Conservation (phyloP, 1,139 yeast genomes). For the Geotrichum fermentans region DNA sequence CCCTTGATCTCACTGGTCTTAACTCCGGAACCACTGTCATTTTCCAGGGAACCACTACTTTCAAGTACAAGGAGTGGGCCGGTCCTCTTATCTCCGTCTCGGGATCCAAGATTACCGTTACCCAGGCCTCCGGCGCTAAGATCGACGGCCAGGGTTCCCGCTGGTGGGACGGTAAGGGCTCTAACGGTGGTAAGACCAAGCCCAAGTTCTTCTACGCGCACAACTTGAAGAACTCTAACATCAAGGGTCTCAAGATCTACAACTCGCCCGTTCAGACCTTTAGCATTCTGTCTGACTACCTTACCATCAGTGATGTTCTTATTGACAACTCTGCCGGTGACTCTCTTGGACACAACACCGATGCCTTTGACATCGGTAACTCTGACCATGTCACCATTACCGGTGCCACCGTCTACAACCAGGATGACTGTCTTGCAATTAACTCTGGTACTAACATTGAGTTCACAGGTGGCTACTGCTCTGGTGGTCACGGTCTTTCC, state of each 20-base stretch:
- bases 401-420: conserved; percentile 12
- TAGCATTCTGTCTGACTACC: conserved; percentile 9
- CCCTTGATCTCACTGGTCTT: conserved; percentile 10
- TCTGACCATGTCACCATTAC: conserved; percentile 3
- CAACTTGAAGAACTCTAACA: conserved; percentile 4
- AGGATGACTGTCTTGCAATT: no score
- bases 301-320: neutral
- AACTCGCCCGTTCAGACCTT: conserved; percentile 15
- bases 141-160: conserved; percentile 10
- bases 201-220: conserved; percentile 14
- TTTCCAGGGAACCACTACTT: conserved; percentile 12
- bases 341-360: no score
- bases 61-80: no score
- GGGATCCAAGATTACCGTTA: conserved; percentile 7
- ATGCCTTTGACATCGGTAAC: no score
- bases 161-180: conserved; percentile 18
- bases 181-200: conserved; percentile 12
- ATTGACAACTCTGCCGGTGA: conserved; percentile 11
- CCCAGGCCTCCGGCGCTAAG: conserved; percentile 9
- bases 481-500: conserved; percentile 17
- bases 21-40: conserved; percentile 7
- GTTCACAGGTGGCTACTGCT: conserved; percentile 11
- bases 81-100: conserved; percentile 14
- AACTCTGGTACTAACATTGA: conserved; percentile 8
- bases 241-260: conserved; percentile 7